Base-by-base conservation (phyloP, 139 green algal species). In the Haematococcus sp. region DNA sequence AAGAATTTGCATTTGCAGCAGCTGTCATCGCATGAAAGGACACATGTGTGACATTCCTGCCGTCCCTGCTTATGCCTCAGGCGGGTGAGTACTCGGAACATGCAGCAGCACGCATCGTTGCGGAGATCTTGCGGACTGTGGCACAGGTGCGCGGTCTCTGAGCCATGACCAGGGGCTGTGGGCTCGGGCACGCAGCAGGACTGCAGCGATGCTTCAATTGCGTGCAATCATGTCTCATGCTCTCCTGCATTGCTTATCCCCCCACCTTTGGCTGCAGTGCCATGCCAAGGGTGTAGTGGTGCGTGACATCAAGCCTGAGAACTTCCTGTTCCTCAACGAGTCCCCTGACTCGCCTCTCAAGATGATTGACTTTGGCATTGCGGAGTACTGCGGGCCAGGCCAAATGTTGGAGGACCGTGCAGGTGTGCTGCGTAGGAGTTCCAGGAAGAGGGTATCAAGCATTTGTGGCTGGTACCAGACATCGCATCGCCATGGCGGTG, bases 241-340 rank as follows among this genome's bases (percentile, higher is more conserved):
- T 54, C 16, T 13, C 16, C 44, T 54, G 13, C 16, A 16, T 92
- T 86, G 2, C 68, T 93, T 19, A 82, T 85, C 1, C 89, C 91
- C 78, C 92, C 87, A 77, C 87, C 91, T 65, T 61, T 73, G 2
- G 82, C 86, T 87, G 44, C 88, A 90, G 68, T 93, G 87, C 65
- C 91, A 96, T 58, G 82, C 83, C 31, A 84, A 82, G 64, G 79
- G 83, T 1, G 86, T 94, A 2, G 70, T 93, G 51, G 66, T 93
- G n/a, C 70, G 90, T 0, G 90, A 95, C 64, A 83, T 95, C 17
- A 94, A 94, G 77, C 89, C 89, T 0, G 88, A 91, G 9, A 96
- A 94, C 77, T 94, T 96, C 67, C 76, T 94, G 66, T 93, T 93
- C 33, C 46, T 88, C 15, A 83, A 65, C 33, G 32, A 70, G 0